These are phyloP conservation scores for Gymnopus androsaceus DNA, from an alignment of 1,284 basidiomycete species.

Conservation along the genomic window DNA sequence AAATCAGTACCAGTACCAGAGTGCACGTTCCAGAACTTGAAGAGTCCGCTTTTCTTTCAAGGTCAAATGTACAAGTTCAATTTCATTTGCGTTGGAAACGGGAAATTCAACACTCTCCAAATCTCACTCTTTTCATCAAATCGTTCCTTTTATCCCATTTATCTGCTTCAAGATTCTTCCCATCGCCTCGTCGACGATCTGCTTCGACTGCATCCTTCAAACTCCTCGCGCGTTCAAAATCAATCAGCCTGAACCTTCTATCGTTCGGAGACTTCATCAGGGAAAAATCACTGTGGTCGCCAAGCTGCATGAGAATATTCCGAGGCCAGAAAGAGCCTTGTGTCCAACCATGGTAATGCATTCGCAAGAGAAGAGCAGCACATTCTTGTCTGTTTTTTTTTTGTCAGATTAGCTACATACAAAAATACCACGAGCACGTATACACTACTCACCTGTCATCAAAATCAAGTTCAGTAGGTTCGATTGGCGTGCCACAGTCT, in stretches of 20 bases:
- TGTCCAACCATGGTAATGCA: slow-evolving; percentile 13
- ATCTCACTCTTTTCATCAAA: slow-evolving; percentile 5
- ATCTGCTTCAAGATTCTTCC: neutral
- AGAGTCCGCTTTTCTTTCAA: too few relatives aligned
- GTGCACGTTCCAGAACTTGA: too few relatives aligned
- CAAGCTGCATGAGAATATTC: slow-evolving; percentile 50
- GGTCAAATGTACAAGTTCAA: too few relatives aligned
- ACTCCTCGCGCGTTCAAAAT: slow-evolving; percentile 42
- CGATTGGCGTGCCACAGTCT: slow-evolving; percentile 45
- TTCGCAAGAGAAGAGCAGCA: slow-evolving; percentile 7
- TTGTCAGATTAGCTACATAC: too few relatives aligned
- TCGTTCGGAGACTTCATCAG: slow-evolving; percentile 25
- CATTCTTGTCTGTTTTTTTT: slow-evolving; percentile 16
- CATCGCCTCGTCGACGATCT: neutral
- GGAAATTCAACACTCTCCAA: neutral
- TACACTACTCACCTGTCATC: slow-evolving; percentile 36
- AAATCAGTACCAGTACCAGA: too few relatives aligned
- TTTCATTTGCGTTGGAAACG: too few relatives aligned
- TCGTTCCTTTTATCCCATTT: neutral
- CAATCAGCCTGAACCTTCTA: slow-evolving; percentile 52
- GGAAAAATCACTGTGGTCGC: slow-evolving; percentile 41
- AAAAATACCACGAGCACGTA: neutral
- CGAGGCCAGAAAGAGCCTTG: slow-evolving; percentile 30
- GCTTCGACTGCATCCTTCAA: neutral
- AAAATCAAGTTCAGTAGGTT: slow-evolving; percentile 28